Base-by-base conservation (phyloP, 139 green algal genomes). In the Chlorella vulgaris region DNA sequence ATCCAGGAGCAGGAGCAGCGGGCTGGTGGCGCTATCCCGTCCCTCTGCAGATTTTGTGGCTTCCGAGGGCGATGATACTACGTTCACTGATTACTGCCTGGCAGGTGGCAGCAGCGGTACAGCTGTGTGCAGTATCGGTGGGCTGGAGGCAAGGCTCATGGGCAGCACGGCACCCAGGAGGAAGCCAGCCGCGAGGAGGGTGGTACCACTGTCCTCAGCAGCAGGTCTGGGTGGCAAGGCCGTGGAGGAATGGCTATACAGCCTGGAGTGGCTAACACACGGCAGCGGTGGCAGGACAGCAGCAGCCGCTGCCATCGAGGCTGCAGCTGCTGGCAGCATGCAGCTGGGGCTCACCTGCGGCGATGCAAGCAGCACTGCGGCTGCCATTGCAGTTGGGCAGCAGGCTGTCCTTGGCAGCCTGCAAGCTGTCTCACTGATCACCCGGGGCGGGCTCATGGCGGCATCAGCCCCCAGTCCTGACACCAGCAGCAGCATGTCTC, bases 61-160 rank as follows among this genome's bases (percentile, higher is more conserved):
- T n/a, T n/a, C 36, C 7, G 24, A 15, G 7, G 73, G 24, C 24
- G 35, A 24, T 7, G 73, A 79, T 3, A 53, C 35, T 7, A 75
- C 82, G 3, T 69, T 60, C 28, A 83, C 74, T 19, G 63, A 77
- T 36, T 86, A 83, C 50, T 28, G 43, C 39, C 61, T 86, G 1
- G 24, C 61, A 22, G 36, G 36, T 38, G 15, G 22, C 28, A 35
- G 24, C 7, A 42, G 43, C 35, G 50, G 74, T 4, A 4, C 38
- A 29, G 18, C 33, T 2, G 31, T 58, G 1, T 86, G 82, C 74
- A 29, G 35, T 1, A 47, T 86, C 33, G 43, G 53, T 33, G 28
- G 29, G n/a, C 43, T 86, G 61, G 47, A 70, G 47, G 82, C 74
- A 26, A 68, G 68, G 28, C 81, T 70, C 22, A 67, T 85, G 65